These are phyloP conservation scores for Zizania palustris DNA, from an alignment of 202 grass and related monocot species.

Conservation along the genomic window DNA sequence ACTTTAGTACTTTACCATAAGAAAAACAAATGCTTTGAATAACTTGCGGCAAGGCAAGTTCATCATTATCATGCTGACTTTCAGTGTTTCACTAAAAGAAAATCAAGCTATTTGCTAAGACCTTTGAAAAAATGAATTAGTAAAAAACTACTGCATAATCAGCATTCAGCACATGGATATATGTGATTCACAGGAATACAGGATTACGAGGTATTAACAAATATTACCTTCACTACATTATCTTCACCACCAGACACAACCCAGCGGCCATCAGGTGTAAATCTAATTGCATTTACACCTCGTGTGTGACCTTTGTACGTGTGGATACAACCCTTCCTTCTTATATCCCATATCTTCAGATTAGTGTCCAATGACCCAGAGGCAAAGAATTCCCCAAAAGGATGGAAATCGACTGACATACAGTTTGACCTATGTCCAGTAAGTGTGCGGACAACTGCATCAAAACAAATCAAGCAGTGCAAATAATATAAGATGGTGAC, in stretches of 20 bases:
- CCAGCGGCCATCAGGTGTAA: conserved; percentile 96
- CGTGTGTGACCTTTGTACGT: conserved; percentile 96
- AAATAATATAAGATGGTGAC: background rate
- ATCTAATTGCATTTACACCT: conserved; percentile 94
- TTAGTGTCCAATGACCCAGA: conserved; percentile 97
- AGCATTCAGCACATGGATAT: background rate
- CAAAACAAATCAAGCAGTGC: conserved; percentile 24
- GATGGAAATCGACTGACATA: conserved; percentile 98
- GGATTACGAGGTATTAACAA: conserved; percentile 28
- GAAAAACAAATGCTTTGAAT: background rate
- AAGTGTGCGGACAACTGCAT: conserved; percentile 87
- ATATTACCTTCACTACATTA: conserved; percentile 85
- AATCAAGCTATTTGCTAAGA: background rate
- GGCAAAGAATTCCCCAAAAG: conserved; percentile 97
- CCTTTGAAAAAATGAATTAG: background rate
- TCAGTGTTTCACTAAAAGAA: conserved; percentile 29
- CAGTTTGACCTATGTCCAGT: conserved; percentile 91
- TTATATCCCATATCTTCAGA: conserved; percentile 99
- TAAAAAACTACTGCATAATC: background rate
- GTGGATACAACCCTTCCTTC: conserved; percentile 94
- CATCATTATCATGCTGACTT: background rate
- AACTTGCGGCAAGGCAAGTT: background rate
- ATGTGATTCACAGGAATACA: background rate
- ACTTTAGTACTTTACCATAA: background rate
- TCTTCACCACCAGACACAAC: conserved; percentile 99